phyloP scores from a whole-genome alignment of 2,329 filamentous ascomycete species.

The Chrysoporthe cubensis region DNA sequence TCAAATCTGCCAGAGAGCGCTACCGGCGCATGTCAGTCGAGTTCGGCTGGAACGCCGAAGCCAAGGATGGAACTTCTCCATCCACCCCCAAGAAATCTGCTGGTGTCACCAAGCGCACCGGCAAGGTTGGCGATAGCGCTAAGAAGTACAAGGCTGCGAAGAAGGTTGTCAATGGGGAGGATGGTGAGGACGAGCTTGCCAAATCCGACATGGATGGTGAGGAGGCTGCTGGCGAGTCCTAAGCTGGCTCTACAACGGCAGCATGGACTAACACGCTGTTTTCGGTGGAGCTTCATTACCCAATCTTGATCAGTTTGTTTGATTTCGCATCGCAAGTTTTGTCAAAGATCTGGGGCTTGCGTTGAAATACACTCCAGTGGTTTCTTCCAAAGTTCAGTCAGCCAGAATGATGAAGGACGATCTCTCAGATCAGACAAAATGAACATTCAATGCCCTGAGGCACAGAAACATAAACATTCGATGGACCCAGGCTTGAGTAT shows the following conservation, averaged over 20 bases:
- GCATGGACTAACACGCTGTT: neutral
- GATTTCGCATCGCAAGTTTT: no score
- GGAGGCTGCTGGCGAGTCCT: neutral
- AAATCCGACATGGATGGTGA: conserved; percentile 2
- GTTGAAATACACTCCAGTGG: no score
- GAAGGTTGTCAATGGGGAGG: neutral
- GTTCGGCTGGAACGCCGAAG: conserved; percentile 17
- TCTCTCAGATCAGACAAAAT: no score
- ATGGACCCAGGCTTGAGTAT: no score
- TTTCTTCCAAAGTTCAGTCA: no score
- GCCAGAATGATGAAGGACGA: no score
- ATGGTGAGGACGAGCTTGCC: neutral
- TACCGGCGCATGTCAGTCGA: conserved; percentile 29
- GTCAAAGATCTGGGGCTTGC: no score
- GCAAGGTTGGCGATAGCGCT: conserved; percentile 10
- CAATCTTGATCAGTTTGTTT: no score
- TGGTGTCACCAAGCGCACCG: conserved; percentile 22
- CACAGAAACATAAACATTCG: no score
- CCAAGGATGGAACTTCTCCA: neutral
- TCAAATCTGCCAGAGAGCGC: conserved; percentile 28
- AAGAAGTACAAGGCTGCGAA: conserved; percentile 12
- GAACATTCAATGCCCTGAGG: no score
- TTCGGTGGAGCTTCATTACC: no score
- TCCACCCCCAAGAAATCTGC: conserved; percentile 15
- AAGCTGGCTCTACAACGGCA: neutral